Base-by-base conservation (phyloP, 352 stramenopile genomes). In the Salisapilia sapeloensis region DNA sequence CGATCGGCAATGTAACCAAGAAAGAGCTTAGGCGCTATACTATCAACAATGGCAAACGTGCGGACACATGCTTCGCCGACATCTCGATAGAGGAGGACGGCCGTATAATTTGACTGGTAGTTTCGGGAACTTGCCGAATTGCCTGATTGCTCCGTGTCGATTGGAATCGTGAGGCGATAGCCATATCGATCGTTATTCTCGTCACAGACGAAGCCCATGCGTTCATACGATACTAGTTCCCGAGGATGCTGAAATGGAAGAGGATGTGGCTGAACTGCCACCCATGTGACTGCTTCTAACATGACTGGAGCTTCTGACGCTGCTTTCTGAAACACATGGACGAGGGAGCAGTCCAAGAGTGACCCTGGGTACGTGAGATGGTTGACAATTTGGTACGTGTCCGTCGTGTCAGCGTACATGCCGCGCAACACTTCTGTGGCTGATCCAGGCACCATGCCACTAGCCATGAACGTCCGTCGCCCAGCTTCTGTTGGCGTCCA, bases 261-360 rank as follows among this genome's bases (percentile, higher is more conserved):
- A 11, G 46, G 42, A n/a, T n/a, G n/a, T n/a, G n/a, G n/a, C 45
- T 75, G 62, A 32, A 80, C 35, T 2, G 60, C 64, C 18, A 70
- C 56, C 64, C 64, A 77, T 50, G 72, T 70, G 42, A 80, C 54
- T 9, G 58, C 64, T 0, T 60, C 58, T 29, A 80, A 80, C 18
- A 77, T 47, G 38, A 77, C 53, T 12, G 55, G 55, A 25, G 56
- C 54, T 2, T 47, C 50, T 8, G 58, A 22, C 12, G 44, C 42
- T 29, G 70, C 61, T 20, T 50, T 53, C 15, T 75, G 56, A 30
- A 80, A 64, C 29, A 80, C 53, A 31, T 72, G 58, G 12, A 80
- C 37, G 17, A 80, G 46, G 10, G 53, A 38, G n/a, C 56, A 59
- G 29, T 77, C 64, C 11, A 65, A 29, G 13, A 80, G 56, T 4